These are phyloP conservation scores for Ganoderma meredithae DNA, from an alignment of 1,284 basidiomycete species.

Conservation along the genomic window DNA sequence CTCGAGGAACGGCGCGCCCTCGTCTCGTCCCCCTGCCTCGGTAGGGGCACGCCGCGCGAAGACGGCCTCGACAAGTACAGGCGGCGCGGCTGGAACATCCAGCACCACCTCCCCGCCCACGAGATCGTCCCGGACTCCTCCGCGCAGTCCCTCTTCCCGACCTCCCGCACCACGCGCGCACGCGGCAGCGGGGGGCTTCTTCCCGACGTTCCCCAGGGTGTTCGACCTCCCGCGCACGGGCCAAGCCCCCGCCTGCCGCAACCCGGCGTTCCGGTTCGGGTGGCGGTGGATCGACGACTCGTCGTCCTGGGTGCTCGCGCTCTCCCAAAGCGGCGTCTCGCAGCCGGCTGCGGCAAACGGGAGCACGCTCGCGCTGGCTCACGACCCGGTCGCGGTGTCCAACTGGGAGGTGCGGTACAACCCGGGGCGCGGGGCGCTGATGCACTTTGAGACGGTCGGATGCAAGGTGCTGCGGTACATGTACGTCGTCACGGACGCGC, in stretches of 20 bases:
- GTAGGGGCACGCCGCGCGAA: slow-evolving; percentile 13
- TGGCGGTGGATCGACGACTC: slow-evolving; percentile 38
- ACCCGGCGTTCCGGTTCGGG: slow-evolving; percentile 30
- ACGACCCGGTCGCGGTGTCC: slow-evolving; percentile 32
- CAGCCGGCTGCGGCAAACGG: slow-evolving; percentile 23
- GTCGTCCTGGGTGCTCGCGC: slow-evolving; percentile 32
- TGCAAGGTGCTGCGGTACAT: slow-evolving; percentile 28
- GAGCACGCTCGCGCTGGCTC: slow-evolving; percentile 23
- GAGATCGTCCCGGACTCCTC: slow-evolving; percentile 20
- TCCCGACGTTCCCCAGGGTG: slow-evolving; percentile 5
- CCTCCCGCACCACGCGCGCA: slow-evolving; percentile 4
- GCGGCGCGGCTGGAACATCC: slow-evolving; percentile 36
- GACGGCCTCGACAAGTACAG: slow-evolving; percentile 37
- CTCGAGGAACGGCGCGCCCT: slow-evolving; percentile 38
- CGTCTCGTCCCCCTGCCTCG: slow-evolving; percentile 25
- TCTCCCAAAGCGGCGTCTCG: slow-evolving; percentile 29
- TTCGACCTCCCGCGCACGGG: background rate
- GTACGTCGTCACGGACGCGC: slow-evolving; percentile 29
- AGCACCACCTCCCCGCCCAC: slow-evolving; percentile 16
- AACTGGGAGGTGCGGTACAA: slow-evolving; percentile 31
- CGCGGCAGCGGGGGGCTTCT: background rate
- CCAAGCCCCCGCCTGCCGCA: background rate
- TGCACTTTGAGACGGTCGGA: slow-evolving; percentile 28
- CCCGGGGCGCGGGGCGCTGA: slow-evolving; percentile 15
- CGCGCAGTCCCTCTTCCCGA: slow-evolving; percentile 5